These are phyloP conservation scores for Caloboletus firmus DNA, from an alignment of 1,284 basidiomycete genomes.

Conservation along the genomic window DNA sequence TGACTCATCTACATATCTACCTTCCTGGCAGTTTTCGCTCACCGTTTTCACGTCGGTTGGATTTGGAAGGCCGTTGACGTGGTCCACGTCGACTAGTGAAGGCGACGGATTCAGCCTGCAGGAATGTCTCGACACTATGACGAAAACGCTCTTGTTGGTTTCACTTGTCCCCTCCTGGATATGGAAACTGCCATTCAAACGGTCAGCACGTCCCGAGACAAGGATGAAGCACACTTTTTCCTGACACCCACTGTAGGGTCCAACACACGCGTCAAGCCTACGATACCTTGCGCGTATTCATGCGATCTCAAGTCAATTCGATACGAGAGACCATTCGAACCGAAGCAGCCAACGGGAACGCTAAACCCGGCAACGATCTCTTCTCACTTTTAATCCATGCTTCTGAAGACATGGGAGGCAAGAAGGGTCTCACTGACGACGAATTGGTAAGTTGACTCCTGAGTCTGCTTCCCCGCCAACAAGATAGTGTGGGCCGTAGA, in stretches of 20 bases:
- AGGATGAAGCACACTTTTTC: constrained; percentile 27
- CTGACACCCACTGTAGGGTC: constrained; percentile 16
- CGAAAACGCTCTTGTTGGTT: constrained; percentile 31
- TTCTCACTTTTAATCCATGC: constrained; percentile 53
- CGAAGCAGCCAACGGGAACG: constrained; percentile 14
- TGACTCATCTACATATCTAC: not conserved
- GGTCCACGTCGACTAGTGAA: constrained; percentile 37
- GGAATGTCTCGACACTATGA: constrained; percentile 43
- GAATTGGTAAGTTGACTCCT: constrained; percentile 42
- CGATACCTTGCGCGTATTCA: constrained; percentile 34
- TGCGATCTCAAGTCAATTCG: constrained; percentile 42
- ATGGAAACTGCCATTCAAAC: not conserved
- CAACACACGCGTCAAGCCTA: constrained; percentile 29
- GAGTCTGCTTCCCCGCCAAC: not conserved
- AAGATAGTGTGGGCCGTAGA: not conserved
- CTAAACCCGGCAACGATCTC: constrained; percentile 34
- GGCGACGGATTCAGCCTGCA: constrained; percentile 44
- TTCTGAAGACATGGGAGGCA: constrained; percentile 44
- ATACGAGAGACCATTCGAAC: constrained; percentile 38
- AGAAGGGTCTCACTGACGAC: constrained; percentile 44
- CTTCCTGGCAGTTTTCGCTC: constrained; percentile 41
- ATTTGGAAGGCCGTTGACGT: constrained; percentile 49
- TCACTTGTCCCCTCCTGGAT: constrained; percentile 33
- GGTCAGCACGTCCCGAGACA: not conserved
- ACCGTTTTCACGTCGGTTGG: constrained; percentile 52